Conservation (phyloP, 2,329 filamentous ascomycete species). For the Monilinia vaccinii-corymbosi region DNA sequence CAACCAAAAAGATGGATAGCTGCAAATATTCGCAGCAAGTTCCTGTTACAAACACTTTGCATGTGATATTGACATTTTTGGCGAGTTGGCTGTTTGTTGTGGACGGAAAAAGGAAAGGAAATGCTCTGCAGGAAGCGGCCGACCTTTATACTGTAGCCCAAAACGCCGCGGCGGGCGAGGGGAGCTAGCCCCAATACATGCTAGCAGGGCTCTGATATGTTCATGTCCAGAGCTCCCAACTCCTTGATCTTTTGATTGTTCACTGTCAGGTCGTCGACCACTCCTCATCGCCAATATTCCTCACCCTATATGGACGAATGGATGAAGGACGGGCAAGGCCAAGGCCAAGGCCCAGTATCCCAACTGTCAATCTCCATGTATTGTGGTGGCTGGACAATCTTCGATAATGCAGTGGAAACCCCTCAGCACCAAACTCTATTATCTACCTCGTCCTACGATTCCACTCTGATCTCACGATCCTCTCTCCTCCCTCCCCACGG, state of each 20-base stretch:
- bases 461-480: not conserved
- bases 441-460: not conserved
- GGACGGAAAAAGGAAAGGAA: not conserved
- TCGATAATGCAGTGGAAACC: not conserved
- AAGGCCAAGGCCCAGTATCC: no score
- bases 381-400: not conserved
- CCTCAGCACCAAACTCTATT: not conserved
- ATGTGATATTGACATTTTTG: not conserved
- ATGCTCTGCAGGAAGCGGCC: no score
- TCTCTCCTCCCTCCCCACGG: not conserved
- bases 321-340: not conserved
- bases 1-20: not conserved
- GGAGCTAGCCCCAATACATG: no score
- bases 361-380: not conserved
- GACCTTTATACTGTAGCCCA: no score
- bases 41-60: no score
- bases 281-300: not conserved
- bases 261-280: constrained; percentile 14
- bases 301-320: not conserved
- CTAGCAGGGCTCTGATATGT: no score
- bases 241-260: no score
- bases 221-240: no score
- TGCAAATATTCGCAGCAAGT: not conserved
- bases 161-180: no score
- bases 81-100: not conserved